Percentiles rank a stretch among this genome's conserved stretches.
phyloP scores from a whole-genome alignment of 2,329 filamentous ascomycete genomes.

The Akanthomyces muscarius region DNA sequence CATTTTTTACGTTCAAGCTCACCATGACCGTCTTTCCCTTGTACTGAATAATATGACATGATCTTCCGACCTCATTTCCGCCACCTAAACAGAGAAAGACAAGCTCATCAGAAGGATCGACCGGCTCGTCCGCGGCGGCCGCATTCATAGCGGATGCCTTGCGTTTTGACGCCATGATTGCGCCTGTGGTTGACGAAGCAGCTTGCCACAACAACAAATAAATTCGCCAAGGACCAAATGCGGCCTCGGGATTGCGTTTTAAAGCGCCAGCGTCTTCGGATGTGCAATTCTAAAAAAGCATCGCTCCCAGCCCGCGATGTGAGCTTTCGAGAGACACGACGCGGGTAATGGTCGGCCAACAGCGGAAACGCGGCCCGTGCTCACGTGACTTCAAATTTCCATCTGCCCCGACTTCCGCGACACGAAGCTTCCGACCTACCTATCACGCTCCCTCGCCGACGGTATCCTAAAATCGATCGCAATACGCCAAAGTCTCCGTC shows the following conservation, averaged over 20 bases:
- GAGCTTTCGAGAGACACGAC: not conserved
- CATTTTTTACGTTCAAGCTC: conserved; percentile 22
- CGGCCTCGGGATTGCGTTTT: not conserved
- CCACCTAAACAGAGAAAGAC: conserved; percentile 92
- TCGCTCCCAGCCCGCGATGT: conserved; percentile 18
- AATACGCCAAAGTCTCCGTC: not conserved
- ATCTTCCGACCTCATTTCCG: conserved; percentile 94
- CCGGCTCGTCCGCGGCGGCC: conserved; percentile 69
- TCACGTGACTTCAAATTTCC: conserved; percentile 45
- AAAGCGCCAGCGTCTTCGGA: not conserved
- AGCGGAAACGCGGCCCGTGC: not conserved
- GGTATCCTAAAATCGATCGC: not conserved
- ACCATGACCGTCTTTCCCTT: conserved; percentile 99
- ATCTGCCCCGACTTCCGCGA: conserved; percentile 1
- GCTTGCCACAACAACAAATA: not conserved
- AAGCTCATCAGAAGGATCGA: conserved; percentile 90
- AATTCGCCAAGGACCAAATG: not conserved
- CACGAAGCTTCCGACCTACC: conserved; percentile 29
- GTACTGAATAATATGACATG: conserved; percentile 97
- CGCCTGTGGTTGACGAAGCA: conserved; percentile 8
- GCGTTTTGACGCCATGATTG: conserved; percentile 83
- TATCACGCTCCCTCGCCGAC: conserved; percentile 25
- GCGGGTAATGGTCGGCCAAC: conserved; percentile 27
- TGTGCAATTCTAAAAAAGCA: conserved; percentile 2
- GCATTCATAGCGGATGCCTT: conserved; percentile 75